A percentile compares a stretch with the other conserved stretches of the same genome.
Conservation (phyloP, 441 rosid species). For the Erodium texanum region DNA sequence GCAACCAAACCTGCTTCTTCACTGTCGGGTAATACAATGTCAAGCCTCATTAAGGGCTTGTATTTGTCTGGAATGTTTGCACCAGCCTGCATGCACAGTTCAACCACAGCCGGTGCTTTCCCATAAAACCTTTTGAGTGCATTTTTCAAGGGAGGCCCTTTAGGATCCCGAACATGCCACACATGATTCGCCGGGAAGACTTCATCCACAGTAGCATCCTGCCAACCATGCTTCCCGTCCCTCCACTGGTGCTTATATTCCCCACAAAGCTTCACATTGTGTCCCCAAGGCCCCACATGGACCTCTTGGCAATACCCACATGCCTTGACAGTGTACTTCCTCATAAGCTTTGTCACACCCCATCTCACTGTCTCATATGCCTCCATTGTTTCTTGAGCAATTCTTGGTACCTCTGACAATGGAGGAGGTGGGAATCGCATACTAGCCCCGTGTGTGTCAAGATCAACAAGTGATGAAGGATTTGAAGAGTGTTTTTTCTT, state of each 20-base stretch:
- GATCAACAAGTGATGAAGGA: conserved; percentile 44
- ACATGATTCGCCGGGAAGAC: conserved; percentile 66
- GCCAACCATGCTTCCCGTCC: conserved; percentile 92
- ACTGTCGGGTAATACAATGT: conserved; percentile 53
- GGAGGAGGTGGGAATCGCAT: conserved; percentile 44
- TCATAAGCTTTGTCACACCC: conserved; percentile 66
- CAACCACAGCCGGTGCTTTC: conserved; percentile 56
- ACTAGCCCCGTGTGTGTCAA: conserved; percentile 63
- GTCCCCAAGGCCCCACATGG: conserved; percentile 77
- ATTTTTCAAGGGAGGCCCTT: conserved; percentile 51
- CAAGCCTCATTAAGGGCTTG: conserved; percentile 82
- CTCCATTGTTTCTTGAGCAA: conserved; percentile 71
- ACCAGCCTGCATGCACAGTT: conserved; percentile 56
- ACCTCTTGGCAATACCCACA: conserved; percentile 78
- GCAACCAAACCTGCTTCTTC: conserved; percentile 52
- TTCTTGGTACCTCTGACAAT: conserved; percentile 38
- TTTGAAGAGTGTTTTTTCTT: conserved; percentile 41
- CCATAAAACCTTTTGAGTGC: conserved; percentile 66
- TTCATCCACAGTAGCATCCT: conserved; percentile 63
- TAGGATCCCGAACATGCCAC: conserved; percentile 73
- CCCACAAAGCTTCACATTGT: conserved; percentile 75
- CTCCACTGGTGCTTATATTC: conserved; percentile 78
- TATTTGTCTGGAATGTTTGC: conserved; percentile 45
- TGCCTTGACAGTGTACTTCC: conserved; percentile 68
- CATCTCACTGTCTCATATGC: conserved; percentile 55